These are phyloP conservation scores for Botrytis fragariae DNA, from an alignment of 2,329 filamentous ascomycete genomes.

Conservation along the genomic window DNA sequence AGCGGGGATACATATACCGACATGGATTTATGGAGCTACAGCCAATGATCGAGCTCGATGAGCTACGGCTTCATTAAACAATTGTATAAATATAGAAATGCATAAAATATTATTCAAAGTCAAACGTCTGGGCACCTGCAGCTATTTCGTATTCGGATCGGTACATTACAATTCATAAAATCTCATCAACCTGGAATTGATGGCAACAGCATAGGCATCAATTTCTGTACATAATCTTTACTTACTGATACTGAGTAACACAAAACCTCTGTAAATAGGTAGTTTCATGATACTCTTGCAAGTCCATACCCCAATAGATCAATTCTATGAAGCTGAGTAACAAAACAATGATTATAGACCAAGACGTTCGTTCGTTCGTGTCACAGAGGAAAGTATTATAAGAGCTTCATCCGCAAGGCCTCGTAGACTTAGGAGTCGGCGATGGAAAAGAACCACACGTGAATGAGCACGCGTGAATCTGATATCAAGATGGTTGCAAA, in stretches of 20 bases:
- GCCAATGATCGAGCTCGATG: not conserved
- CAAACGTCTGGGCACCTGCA: not conserved
- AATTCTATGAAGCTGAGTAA: not conserved
- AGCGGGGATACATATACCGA: not conserved
- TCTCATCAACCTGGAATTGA: not conserved
- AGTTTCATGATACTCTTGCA: not conserved
- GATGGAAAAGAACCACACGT: not conserved
- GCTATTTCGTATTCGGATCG: not conserved
- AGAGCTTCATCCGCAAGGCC: not conserved
- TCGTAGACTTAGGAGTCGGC: not conserved
- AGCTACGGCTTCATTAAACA: not conserved
- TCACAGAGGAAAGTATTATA: not conserved
- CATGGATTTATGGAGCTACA: not conserved
- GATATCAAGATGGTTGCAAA: constrained; percentile 39
- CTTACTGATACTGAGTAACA: not conserved
- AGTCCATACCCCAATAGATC: not conserved
- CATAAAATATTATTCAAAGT: not conserved
- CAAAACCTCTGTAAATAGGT: not conserved
- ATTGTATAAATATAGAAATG: not conserved
- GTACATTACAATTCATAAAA: not conserved
- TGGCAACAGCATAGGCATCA: not conserved
- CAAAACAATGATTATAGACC: not conserved
- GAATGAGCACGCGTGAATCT: not conserved
- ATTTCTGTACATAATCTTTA: not conserved
- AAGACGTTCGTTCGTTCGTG: not conserved